Conservation (phyloP, 177 flowering plant species). For the Tripterygium wilfordii region DNA sequence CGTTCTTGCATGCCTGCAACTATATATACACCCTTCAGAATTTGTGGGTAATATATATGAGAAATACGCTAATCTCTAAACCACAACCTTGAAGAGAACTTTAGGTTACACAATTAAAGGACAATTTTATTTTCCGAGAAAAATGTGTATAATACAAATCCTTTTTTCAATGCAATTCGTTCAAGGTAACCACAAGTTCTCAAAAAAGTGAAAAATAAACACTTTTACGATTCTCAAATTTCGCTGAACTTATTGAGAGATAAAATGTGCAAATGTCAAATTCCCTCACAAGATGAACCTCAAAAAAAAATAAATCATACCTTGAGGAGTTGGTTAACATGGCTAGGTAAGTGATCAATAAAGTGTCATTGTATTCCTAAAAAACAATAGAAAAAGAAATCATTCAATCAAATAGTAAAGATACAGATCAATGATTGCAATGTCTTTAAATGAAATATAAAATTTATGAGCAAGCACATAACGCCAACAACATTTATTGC, state of each 20-base stretch:
- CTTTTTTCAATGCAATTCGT: no score
- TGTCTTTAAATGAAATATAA: not conserved
- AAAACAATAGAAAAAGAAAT: constrained; percentile 1
- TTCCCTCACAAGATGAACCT: not conserved
- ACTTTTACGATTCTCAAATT: not conserved
- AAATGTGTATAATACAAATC: no score
- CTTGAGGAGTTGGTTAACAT: constrained; percentile 95
- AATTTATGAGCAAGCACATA: not conserved
- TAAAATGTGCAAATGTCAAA: not conserved
- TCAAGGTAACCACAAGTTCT: no score
- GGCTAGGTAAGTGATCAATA: constrained; percentile 83
- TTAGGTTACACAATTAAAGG: no score
- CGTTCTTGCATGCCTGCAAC: not conserved
- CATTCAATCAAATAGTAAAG: not conserved
- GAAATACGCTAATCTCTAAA: no score
- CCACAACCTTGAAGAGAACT: no score
- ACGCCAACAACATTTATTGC: no score
- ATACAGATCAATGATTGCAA: not conserved
- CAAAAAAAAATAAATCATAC: constrained; percentile 26
- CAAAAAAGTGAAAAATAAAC: no score
- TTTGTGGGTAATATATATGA: no score
- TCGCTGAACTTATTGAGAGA: not conserved
- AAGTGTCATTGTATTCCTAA: constrained; percentile 91
- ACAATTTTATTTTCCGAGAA: no score
- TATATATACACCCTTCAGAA: no score